phyloP scores from a whole-genome alignment of 2,329 filamentous ascomycete species.

The Coniella lustricola region DNA sequence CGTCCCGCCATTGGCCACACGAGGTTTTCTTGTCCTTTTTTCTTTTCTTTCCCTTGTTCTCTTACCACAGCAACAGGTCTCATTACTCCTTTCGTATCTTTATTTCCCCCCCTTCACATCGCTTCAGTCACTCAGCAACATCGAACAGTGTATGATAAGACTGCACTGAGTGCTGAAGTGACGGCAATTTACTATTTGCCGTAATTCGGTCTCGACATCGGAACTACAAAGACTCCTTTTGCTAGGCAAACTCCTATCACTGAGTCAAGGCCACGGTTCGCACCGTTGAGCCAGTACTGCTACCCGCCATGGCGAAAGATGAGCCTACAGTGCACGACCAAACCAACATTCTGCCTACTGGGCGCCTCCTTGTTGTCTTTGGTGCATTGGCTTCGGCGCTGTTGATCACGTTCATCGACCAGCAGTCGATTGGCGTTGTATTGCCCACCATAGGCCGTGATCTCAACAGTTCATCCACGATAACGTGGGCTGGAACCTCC shows the following conservation, averaged over 20 bases:
- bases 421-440: slow-evolving; percentile 46
- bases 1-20: not conserved
- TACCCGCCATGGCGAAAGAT: slow-evolving; percentile 5
- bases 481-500: slow-evolving; percentile 48
- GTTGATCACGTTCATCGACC: slow-evolving; percentile 49
- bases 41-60: not conserved
- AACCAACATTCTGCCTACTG: slow-evolving; percentile 47
- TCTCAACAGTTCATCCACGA: slow-evolving; percentile 39
- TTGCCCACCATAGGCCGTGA: slow-evolving; percentile 45
- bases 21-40: not conserved
- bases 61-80: not conserved
- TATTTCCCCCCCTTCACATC: not conserved
- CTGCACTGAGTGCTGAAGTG: not conserved
- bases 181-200: no score
- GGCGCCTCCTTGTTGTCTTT: slow-evolving; percentile 44
- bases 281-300: not conserved
- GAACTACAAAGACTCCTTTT: not conserved
- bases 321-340: slow-evolving; percentile 36
- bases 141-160: no score
- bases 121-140: not conserved
- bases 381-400: slow-evolving; percentile 43
- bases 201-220: not conserved
- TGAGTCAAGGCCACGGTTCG: not conserved
- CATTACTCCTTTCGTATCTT: not conserved
- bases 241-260: not conserved